Evolutionary conservation across 2,329 filamentous ascomycete genomes (phyloP).

Genomic region (Fonsecaea pedrosoi): DNA sequence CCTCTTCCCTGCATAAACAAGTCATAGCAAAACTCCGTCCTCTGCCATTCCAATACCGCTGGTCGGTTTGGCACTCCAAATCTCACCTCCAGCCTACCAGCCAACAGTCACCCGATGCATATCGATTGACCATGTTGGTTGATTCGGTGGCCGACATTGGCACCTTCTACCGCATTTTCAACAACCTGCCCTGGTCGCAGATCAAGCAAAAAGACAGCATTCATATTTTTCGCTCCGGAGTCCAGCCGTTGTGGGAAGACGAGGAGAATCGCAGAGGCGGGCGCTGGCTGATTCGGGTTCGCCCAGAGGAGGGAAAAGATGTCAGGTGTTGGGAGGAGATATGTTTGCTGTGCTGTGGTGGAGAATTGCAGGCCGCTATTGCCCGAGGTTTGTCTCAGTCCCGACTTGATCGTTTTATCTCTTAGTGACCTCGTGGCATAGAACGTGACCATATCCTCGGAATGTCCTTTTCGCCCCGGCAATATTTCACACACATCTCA

Average conservation of each 20-base stretch:
- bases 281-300: conserved; percentile 89
- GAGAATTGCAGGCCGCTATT: conserved; percentile 66
- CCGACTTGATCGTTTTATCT: background rate
- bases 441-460: conserved; percentile 86
- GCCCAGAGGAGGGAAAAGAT: conserved; percentile 63
- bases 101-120: conserved; percentile 24
- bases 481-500: conserved; percentile 85
- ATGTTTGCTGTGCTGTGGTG: conserved; percentile 39
- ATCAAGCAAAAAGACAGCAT: conserved; percentile 79
- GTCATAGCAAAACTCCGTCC: conserved; percentile 55
- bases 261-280: conserved; percentile 84
- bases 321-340: conserved; percentile 40
- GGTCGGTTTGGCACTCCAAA: conserved; percentile 58
- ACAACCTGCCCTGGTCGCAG: conserved; percentile 77
- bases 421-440: conserved; percentile 45
- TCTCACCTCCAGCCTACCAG: conserved; percentile 23
- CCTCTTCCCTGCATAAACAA: conserved; percentile 49
- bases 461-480: conserved; percentile 83
- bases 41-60: conserved; percentile 55
- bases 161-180: conserved; percentile 78
- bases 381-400: conserved; percentile 71
- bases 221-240: conserved; percentile 80
- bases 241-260: conserved; percentile 82
- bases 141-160: conserved; percentile 52
- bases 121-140: conserved; percentile 48